Evolutionary conservation across 2,329 filamentous ascomycete species (phyloP).

Genomic region (Fusarium cyanostomum): DNA sequence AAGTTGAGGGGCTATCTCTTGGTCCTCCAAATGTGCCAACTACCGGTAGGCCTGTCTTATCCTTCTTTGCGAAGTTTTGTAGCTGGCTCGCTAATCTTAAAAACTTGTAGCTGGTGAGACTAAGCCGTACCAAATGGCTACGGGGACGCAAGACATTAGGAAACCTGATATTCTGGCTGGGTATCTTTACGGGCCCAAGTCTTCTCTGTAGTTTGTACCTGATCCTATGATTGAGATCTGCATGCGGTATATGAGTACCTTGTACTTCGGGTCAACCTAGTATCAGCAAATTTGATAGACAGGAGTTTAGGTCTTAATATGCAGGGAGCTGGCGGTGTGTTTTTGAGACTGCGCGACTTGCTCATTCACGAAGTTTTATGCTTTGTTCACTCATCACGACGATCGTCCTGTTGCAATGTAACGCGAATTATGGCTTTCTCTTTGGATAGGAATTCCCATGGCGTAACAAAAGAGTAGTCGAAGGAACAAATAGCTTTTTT

Average conservation of each 20-base stretch:
- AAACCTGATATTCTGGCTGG: conserved; percentile 81
- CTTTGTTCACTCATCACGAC: no score
- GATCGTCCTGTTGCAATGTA: no score
- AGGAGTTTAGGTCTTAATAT: no score
- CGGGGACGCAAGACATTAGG: conserved; percentile 70
- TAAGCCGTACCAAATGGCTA: conserved; percentile 74
- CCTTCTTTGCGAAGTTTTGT: neutral
- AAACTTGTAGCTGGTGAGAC: conserved; percentile 61
- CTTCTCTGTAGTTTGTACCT: conserved; percentile 69
- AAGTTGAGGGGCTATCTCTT: conserved; percentile 80
- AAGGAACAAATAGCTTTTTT: conserved; percentile 14
- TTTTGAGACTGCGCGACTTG: no score
- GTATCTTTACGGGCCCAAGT: conserved; percentile 80
- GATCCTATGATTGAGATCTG: conserved; percentile 55
- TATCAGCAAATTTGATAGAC: no score
- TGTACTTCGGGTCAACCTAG: no score
- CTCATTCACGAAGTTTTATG: no score
- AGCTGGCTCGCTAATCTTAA: conserved; percentile 1
- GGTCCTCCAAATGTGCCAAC: conserved; percentile 76
- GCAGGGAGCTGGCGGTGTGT: no score
- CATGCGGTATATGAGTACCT: neutral
- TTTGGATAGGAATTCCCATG: neutral
- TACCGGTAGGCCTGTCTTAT: conserved; percentile 60
- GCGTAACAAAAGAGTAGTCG: neutral
- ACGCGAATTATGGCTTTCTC: neutral